Conservation (phyloP, 306 rosid genomes). For the Rosa lucieae region DNA sequence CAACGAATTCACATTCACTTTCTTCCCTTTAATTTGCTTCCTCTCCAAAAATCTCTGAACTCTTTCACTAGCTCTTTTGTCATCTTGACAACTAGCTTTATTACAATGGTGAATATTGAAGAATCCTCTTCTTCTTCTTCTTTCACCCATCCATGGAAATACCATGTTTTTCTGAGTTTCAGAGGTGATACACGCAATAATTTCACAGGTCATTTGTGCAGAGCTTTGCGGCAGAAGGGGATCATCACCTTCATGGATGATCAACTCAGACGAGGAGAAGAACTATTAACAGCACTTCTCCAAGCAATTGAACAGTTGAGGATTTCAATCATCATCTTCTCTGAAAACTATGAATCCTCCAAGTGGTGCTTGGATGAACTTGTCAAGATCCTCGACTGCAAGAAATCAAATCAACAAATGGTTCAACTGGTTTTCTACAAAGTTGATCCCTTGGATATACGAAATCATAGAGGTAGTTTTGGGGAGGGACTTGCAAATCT, state of each 20-base stretch:
- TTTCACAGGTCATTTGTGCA: not conserved
- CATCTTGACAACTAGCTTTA: not conserved
- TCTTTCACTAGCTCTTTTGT: not conserved
- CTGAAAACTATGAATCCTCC: too few relatives aligned
- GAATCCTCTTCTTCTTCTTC: not conserved
- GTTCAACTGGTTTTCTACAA: too few relatives aligned
- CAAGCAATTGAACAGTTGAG: not conserved
- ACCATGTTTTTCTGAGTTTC: not conserved
- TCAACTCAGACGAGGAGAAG: not conserved
- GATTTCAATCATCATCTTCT: too few relatives aligned
- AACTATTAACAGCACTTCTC: not conserved
- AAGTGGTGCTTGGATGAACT: too few relatives aligned
- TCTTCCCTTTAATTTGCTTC: too few relatives aligned
- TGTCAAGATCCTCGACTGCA: too few relatives aligned
- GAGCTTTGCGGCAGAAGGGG: not conserved
- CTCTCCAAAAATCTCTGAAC: too few relatives aligned
- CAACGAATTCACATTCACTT: too few relatives aligned
- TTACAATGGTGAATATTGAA: not conserved
- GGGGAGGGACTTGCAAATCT: too few relatives aligned
- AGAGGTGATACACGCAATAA: not conserved
- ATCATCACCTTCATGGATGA: not conserved
- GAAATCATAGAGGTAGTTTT: too few relatives aligned
- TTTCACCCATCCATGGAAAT: not conserved
- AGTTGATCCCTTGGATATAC: too few relatives aligned
- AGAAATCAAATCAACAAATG: too few relatives aligned